Base-by-base conservation (phyloP, 2,329 filamentous ascomycete genomes). In the Venturia effusa region DNA sequence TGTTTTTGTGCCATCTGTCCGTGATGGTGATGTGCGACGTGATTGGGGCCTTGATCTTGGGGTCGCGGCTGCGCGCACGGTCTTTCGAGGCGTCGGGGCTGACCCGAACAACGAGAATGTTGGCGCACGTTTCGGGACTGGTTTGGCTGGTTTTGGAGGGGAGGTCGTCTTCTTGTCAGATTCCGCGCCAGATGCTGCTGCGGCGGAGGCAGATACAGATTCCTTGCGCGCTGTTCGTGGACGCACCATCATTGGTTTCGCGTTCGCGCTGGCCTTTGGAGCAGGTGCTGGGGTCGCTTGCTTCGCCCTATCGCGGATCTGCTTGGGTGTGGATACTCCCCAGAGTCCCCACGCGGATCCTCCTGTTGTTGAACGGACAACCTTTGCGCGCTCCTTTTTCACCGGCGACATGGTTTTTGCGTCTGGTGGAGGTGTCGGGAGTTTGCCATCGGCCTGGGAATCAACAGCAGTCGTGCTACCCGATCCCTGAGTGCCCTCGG, bases 401-500 rank as follows among this genome's bases (percentile, higher is more conserved):
- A 43, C 32, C 19, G 65, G 59, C 22, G 64, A 39, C 13, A 54
- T 30, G 30, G 61, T 34, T 11, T 57, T 57, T 19, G 40, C 13
- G 27, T 66, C 65, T 22, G 65, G 65, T n/a, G 65, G 65, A 27
- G 65, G 65, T n/a, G 65, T 66, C n/a, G 65, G 65, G 3, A 62
- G 43, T 30, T 66, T 66, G n/a, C 63, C 37, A 24, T 65, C 64
- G 11, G 43, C 59, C 5, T 24, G n/a, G 11, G 64, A 30, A 32
- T 66, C 65, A n/a, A 66, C 64, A 30, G 65, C 65, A 41, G 65
- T 66, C 24, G 65, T 66, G 65, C 65, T 66, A 27, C 65, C 65
- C 7, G 65, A 66, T 45, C 57, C 65, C 27, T 62, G 64, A 24
- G 65, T 66, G 27, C 45, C 64, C 19, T 64, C 60, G 40, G 37